Evolutionary conservation across 179 eudicot species (phyloP), one percentile per base, ranked within the genome.

Genomic region (Spinacia oleracea): DNA sequence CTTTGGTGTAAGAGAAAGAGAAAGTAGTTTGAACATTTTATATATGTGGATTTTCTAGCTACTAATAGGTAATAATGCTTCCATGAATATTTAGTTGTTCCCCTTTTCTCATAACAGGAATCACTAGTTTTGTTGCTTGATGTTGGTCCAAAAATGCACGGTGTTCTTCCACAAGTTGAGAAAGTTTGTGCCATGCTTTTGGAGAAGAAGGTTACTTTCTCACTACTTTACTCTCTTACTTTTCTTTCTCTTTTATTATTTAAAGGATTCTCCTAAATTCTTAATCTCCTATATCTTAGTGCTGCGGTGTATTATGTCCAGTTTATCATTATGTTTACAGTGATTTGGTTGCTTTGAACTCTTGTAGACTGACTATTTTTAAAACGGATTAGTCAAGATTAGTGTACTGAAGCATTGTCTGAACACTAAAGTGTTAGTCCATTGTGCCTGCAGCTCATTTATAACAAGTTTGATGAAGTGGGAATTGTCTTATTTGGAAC

Each of bases 141-240:
- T 88, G 96, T 93, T 86, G 87, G 99, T 80, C 96, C 97, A 21
- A 84, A 92, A 25, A 96, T 93, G 98, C 97, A 91, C 74, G 53
- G 79, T 79, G 81, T 90, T 77, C 86, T 96, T 83, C 92, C 87
- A 15, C 96, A 91, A 85, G 82, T 90, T 69, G 92, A 93, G 86
- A 96, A 88, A 83, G 80, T 93, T 74, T 91, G 97, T 85, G 89
- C 92, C 77, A 81, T 93, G 91, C 93, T 96, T 80, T 77, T 89
- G 63, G 86, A 89, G 85, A 96, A 91, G 91, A 96, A 93, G 98
- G 98, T 93, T 78, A 10, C 1, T 62, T 79, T 46, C 42, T 83
- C 53, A 46, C 64, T 74, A 59, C 48, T 80, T n/a, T 73, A 21
- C 62, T 35, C 51, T 51, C 25, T 73, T 23, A 23, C 59, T n/a